Evolutionary conservation across 2,329 filamentous ascomycete genomes (phyloP), one percentile per base, ranked within the genome.

Genomic region (Botrytis tulipae): DNA sequence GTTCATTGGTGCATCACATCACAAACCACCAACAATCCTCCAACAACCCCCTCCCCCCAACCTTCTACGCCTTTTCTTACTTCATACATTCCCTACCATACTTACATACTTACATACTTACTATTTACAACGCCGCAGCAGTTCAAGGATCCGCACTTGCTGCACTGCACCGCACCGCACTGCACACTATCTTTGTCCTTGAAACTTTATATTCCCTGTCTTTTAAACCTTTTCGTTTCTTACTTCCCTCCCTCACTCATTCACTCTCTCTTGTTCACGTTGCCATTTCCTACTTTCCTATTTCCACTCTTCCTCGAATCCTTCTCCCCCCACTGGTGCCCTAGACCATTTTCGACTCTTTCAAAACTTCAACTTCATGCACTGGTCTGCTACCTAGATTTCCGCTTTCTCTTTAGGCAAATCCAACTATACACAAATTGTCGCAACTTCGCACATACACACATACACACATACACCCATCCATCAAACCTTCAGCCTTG

Each of bases 331-430:
- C 29, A 12, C 48, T n/a, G 48, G 25, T 29, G 51, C 10, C 51
- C 40, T 35, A 18, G 14, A n/a, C 51, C 40, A 22, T 61, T 44
- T 69, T 59, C 48, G n/a, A 25, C 18, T 14, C 32, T 59, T 59
- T 6, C 51, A 16, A 69, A 32, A 44, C 18, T 32, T 69, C n/a
- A 25, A 35, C 9, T 18, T 60, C 54, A 70, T 65, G 70, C 70
- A 71, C 70, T 71, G 70, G 70, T 71, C 48, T 66, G 60, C 57
- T 65, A 65, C 70, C 70, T 71, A 66, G 60, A 71, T 71, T 40
- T n/a, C 46, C 14, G 35, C 2, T 42, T 57, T 14, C 37, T 29
- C 14, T 68, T 42, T 37, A 40, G 65, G 48, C 65, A 68, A 68
- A 68, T 68, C 35, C 65, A 68, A 68, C 65, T 54, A 42, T 25